Conservation (phyloP, 768 basidiomycete species). For the Amanita rimosa region DNA sequence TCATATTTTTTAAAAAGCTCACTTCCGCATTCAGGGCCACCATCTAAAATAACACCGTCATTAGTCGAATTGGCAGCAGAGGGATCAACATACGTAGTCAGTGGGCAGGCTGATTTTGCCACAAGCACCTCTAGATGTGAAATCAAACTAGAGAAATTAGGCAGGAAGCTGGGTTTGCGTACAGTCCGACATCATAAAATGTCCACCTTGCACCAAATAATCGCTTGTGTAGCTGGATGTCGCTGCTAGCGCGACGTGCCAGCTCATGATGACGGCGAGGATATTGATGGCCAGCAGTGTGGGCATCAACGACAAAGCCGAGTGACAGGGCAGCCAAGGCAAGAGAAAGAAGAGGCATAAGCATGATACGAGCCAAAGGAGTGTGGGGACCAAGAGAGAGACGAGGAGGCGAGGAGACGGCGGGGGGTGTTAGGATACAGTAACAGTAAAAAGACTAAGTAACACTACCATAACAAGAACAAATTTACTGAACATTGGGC, state of each 20-base stretch:
- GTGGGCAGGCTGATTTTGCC: conserved; percentile 24
- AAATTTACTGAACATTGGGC: not conserved
- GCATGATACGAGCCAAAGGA: conserved; percentile 10
- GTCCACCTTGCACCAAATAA: conserved; percentile 32
- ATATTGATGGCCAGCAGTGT: conserved; percentile 17
- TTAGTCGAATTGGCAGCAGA: not conserved
- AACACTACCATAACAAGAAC: not conserved
- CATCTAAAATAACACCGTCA: conserved; percentile 24
- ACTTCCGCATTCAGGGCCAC: conserved; percentile 40
- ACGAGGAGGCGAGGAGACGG: not conserved
- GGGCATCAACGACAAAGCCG: conserved; percentile 25
- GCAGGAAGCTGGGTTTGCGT: conserved; percentile 7
- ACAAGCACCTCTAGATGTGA: conserved; percentile 39
- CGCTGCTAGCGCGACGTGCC: conserved; percentile 32
- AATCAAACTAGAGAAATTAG: conserved; percentile 4
- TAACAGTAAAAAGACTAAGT: not conserved
- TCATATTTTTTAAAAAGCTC: conserved; percentile 6
- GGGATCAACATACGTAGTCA: conserved; percentile 30
- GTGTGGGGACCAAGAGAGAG: not conserved
- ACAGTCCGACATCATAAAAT: conserved; percentile 48
- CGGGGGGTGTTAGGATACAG: not conserved
- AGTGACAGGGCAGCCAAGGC: conserved; percentile 21
- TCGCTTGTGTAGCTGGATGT: conserved; percentile 29
- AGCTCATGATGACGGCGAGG: conserved; percentile 38
- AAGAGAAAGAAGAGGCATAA: conserved; percentile 15